Base-by-base conservation (phyloP, 768 basidiomycete genomes). In the Coprinopsis strossmayeri region DNA sequence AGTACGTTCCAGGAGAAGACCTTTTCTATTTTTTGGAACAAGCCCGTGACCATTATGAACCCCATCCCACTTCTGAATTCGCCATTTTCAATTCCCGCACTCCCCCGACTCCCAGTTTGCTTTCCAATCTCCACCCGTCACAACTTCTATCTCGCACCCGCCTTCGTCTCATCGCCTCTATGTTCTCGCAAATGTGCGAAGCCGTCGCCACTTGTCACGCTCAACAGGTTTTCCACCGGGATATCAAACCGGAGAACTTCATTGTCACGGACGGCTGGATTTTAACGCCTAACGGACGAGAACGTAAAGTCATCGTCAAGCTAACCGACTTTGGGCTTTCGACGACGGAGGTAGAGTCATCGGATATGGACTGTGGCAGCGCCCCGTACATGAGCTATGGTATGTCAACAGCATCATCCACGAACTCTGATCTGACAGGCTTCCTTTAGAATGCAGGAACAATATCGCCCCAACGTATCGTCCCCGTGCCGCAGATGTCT, bases 201-300 rank as follows among this genome's bases (percentile, higher is more conserved):
- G 94, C 95, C 37, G 94, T 99, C 11, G 90, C 91, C 2, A 82
- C 87, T 4, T 97, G 95, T 68, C 95, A 99, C 62, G 84, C 84
- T 15, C 82, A 85, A 53, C 84, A 84, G 30, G 88, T 99, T 53
- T 91, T 85, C 62, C 95, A 99, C 63, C 82, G 95, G 52, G 95
- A 99, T 66, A 97, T 99, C 78, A 99, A 99, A 71, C 95, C 95
- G 0, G 95, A 98, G 72, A 97, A 98, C 70, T 93, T 94, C 59
- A 94, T 94, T 63, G 91, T 94, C 59, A 92, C 91, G 0, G 90
- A 94, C 58, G 89, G 82, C 13, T 79, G 77, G 65, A 62, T 69
- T 30, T 73, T 77, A 17, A 61, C 71, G n/a, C 61, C 73, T 30
- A 74, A 76, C 56, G 78, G 80, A 44, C 70, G 72, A 48, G 89